phyloP scores from a whole-genome alignment of 2,329 filamentous ascomycete genomes.

The Colletotrichum godetiae region DNA sequence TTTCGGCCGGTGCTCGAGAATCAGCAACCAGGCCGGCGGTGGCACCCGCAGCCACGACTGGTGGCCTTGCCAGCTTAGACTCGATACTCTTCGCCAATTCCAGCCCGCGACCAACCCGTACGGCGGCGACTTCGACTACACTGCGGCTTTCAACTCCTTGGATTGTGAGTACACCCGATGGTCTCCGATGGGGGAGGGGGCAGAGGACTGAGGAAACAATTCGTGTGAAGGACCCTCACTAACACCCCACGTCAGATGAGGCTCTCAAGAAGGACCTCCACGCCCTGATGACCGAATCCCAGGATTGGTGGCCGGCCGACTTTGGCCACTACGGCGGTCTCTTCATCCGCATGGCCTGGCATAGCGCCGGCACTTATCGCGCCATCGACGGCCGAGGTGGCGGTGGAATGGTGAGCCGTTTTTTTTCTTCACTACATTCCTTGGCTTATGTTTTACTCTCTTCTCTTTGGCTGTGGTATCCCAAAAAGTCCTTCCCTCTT shows the following conservation, averaged over 20 bases:
- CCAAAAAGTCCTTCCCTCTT: not conserved
- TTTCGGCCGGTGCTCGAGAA: slow-evolving; percentile 23
- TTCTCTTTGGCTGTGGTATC: not conserved
- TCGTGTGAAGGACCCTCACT: not conserved
- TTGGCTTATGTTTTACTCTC: not conserved
- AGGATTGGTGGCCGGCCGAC: slow-evolving; percentile 86
- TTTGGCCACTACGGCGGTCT: slow-evolving; percentile 85
- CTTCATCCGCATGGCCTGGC: slow-evolving; percentile 86
- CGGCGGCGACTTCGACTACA: slow-evolving; percentile 77
- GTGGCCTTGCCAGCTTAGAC: slow-evolving; percentile 77
- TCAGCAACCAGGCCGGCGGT: slow-evolving; percentile 62
- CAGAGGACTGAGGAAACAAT: no score
- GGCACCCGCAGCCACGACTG: slow-evolving; percentile 78
- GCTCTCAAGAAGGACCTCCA: slow-evolving; percentile 79
- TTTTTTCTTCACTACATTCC: not conserved
- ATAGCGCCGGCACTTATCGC: slow-evolving; percentile 83
- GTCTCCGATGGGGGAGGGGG: no score
- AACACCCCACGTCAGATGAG: slow-evolving; percentile 49
- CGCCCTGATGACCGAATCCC: slow-evolving; percentile 80
- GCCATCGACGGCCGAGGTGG: slow-evolving; percentile 80
- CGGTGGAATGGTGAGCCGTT: slow-evolving; percentile 63
- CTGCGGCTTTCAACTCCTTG: slow-evolving; percentile 76
- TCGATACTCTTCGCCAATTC: slow-evolving; percentile 81
- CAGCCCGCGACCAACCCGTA: slow-evolving; percentile 72
- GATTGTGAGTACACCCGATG: slow-evolving; percentile 57